Evolutionary conservation across 2,329 filamentous ascomycete species (phyloP).

Genomic region (Intubia oerlemansii): DNA sequence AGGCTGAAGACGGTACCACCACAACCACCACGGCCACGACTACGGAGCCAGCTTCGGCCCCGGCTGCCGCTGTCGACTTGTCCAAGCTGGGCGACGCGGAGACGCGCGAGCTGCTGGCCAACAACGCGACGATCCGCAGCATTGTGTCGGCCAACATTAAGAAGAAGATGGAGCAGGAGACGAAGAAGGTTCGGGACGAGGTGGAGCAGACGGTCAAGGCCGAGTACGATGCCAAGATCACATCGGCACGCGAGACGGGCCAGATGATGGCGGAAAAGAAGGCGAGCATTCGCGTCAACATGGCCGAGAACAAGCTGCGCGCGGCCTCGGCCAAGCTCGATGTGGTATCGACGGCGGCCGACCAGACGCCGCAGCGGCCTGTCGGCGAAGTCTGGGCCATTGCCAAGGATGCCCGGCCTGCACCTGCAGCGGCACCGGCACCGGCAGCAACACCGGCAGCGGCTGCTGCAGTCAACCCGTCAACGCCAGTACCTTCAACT

Average conservation of each 20-base stretch:
- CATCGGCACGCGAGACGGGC: constrained; percentile 36
- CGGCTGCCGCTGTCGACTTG: constrained; percentile 15
- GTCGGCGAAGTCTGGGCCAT: constrained; percentile 75
- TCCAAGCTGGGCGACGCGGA: constrained; percentile 30
- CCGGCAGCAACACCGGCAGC: not conserved
- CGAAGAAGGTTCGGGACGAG: constrained; percentile 36
- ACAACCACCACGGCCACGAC: constrained; percentile 12
- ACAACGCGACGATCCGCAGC: constrained; percentile 32
- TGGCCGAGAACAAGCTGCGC: constrained; percentile 50
- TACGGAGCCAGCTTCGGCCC: too few species aligned
- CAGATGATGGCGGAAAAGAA: constrained; percentile 58
- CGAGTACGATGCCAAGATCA: constrained; percentile 31
- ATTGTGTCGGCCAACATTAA: constrained; percentile 42
- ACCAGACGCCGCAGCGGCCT: constrained; percentile 65
- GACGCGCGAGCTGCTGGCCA: constrained; percentile 32
- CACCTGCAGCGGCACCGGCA: constrained; percentile 9
- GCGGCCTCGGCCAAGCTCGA: constrained; percentile 48
- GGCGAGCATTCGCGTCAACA: constrained; percentile 51
- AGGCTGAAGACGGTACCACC: constrained; percentile 9
- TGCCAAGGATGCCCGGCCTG: constrained; percentile 44
- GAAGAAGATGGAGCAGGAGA: constrained; percentile 46
- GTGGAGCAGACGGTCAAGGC: constrained; percentile 22
- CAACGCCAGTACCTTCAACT: not conserved
- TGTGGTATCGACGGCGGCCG: constrained; percentile 60
- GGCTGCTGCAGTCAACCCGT: not conserved